phyloP scores from a whole-genome alignment of 2,329 filamentous ascomycete species.

The Pseudogymnoascus sp. region DNA sequence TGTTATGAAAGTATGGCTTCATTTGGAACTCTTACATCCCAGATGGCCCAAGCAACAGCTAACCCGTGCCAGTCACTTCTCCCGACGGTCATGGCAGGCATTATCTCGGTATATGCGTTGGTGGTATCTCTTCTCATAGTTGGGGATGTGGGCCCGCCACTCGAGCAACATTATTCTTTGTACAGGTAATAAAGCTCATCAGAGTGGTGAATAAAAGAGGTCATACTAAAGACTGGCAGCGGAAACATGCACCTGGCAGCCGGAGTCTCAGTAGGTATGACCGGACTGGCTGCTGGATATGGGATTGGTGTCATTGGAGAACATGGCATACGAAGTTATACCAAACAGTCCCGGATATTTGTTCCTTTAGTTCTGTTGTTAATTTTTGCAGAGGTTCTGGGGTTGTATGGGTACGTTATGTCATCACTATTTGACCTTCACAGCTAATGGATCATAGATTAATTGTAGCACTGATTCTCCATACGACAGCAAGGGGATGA shows the following conservation, averaged over 20 bases:
- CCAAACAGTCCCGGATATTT: neutral
- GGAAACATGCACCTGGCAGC: neutral
- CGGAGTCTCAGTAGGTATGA: neutral
- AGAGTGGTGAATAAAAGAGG: neutral
- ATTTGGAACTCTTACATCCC: neutral
- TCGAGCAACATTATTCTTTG: neutral
- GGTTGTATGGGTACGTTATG: neutral
- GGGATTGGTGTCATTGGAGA: slow-evolving; percentile 1
- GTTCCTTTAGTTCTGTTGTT: neutral
- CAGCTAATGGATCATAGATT: neutral
- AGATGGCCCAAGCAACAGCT: neutral
- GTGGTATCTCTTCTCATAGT: slow-evolving; percentile 1
- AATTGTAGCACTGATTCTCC: neutral
- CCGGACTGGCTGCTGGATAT: neutral
- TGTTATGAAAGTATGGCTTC: neutral
- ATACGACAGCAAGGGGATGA: neutral
- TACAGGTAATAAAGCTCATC: neutral
- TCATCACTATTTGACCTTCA: neutral
- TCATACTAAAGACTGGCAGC: neutral
- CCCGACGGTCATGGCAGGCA: neutral
- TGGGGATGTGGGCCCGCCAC: neutral
- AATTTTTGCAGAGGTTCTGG: slow-evolving; percentile 1
- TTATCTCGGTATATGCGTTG: neutral
- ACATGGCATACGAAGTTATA: neutral
- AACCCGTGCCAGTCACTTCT: neutral